These are phyloP conservation scores for Tuber aestivum DNA, from an alignment of 495 filamentous ascomycete genomes.

Conservation along the genomic window DNA sequence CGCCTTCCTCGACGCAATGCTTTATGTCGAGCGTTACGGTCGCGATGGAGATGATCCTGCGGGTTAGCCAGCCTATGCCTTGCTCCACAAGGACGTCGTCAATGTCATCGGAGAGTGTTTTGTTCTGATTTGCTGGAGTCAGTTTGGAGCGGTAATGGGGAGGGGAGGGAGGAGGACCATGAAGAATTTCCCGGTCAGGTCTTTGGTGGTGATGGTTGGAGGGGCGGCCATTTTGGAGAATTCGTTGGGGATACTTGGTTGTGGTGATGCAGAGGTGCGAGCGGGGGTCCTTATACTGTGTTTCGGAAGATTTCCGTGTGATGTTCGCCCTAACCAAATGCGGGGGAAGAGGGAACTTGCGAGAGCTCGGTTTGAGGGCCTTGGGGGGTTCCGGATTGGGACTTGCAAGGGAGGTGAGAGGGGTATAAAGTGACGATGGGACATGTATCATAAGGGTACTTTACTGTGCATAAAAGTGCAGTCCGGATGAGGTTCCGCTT, in stretches of 20 bases:
- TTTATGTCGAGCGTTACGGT: constrained; percentile 65
- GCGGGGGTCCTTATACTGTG: neutral
- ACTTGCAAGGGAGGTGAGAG: neutral
- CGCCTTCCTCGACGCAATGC: constrained; percentile 52
- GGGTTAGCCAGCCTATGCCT: constrained; percentile 74
- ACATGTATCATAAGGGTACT: neutral
- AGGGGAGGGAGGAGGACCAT: constrained; percentile 53
- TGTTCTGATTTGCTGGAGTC: constrained; percentile 55
- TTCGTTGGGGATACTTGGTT: neutral
- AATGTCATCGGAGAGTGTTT: constrained; percentile 63
- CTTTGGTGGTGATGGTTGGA: constrained; percentile 59
- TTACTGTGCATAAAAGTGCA: neutral
- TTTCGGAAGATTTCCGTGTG: neutral
- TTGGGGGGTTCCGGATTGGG: neutral
- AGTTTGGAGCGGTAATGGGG: neutral
- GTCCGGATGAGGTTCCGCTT: neutral
- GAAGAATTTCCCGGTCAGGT: constrained; percentile 70
- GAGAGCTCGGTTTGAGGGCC: neutral
- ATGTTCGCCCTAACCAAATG: neutral
- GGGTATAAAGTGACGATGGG: neutral
- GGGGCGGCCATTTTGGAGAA: constrained; percentile 73
- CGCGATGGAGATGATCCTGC: constrained; percentile 66
- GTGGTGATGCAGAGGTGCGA: neutral
- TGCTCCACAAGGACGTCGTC: constrained; percentile 73
- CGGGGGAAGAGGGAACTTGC: neutral